Conservation (phyloP, 163 green algal species). For the Scenedesmus sp. region DNA sequence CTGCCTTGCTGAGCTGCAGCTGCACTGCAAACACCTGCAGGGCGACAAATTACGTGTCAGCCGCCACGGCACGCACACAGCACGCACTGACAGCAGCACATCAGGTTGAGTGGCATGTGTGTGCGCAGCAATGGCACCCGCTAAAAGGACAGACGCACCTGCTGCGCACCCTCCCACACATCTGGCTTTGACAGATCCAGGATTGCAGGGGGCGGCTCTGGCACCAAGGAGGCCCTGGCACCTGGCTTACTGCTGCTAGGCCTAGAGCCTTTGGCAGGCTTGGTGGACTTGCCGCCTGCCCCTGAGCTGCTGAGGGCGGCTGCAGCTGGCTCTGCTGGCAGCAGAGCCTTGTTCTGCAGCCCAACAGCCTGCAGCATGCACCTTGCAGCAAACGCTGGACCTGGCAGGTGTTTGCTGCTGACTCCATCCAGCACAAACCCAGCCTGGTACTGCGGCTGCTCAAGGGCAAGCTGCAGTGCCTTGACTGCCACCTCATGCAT, state of each 20-base stretch:
- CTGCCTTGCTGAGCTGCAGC: slow-evolving; percentile 38
- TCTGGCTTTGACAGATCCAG: slow-evolving; percentile 12
- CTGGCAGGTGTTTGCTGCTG: slow-evolving; percentile 52
- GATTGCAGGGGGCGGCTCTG: not conserved
- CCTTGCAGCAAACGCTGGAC: slow-evolving; percentile 39
- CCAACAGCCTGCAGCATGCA: slow-evolving; percentile 63
- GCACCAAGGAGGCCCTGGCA: not conserved
- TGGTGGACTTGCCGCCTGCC: not conserved
- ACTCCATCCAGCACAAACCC: slow-evolving; percentile 76
- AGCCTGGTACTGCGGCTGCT: slow-evolving; percentile 53
- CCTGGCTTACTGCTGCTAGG: slow-evolving; percentile 31
- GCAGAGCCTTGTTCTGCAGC: slow-evolving; percentile 35
- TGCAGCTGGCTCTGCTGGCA: not conserved
- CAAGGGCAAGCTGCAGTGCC: slow-evolving; percentile 60
- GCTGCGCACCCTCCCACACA: slow-evolving; percentile 27
- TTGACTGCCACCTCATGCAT: slow-evolving; percentile 50
- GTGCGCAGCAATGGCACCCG: not conserved
- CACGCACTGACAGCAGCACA: too few species aligned
- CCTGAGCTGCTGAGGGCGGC: not conserved
- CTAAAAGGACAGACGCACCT: slow-evolving; percentile 16
- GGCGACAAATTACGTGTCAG: not conserved
- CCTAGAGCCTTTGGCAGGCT: slow-evolving; percentile 13
- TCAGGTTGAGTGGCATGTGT: not conserved
- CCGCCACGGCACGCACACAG: too few species aligned
- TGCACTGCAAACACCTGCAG: slow-evolving; percentile 39